Conservation (phyloP, 78 protist species). For the Dictyostelium intermedium region DNA sequence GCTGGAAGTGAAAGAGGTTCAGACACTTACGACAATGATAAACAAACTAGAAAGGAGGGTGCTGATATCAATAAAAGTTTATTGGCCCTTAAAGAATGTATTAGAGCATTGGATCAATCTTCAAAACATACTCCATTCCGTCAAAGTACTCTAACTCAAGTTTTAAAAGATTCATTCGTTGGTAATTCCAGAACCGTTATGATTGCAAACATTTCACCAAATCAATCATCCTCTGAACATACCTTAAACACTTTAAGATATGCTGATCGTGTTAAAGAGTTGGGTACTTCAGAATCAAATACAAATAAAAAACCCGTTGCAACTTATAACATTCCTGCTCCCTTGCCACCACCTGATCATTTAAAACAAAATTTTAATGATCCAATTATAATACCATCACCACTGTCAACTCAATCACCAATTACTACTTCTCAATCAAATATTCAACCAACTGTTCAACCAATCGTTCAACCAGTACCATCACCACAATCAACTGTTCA, state of each 20-base stretch:
- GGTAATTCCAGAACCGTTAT: conserved; percentile 94
- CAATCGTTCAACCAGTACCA: not conserved
- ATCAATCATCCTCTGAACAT: conserved; percentile 86
- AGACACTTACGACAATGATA: conserved; percentile 90
- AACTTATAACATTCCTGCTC: conserved; percentile 71
- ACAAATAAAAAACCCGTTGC: conserved; percentile 25
- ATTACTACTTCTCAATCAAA: not conserved
- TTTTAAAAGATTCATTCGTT: conserved; percentile 93
- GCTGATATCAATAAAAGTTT: conserved; percentile 96
- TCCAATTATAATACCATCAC: not conserved
- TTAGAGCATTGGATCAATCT: conserved; percentile 91
- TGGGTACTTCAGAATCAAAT: conserved; percentile 40
- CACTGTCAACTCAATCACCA: not conserved
- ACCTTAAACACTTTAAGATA: conserved; percentile 97
- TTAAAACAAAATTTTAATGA: conserved; percentile 16
- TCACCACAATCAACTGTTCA: too few species aligned
- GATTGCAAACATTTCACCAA: conserved; percentile 95
- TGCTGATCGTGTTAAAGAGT: conserved; percentile 94
- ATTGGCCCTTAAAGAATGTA: conserved; percentile 97
- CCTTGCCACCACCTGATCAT: conserved; percentile 71
- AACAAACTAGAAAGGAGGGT: conserved; percentile 95
- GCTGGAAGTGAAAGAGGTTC: conserved; percentile 96
- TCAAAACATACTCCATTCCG: conserved; percentile 94
- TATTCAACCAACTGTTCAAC: not conserved
- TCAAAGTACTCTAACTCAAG: conserved; percentile 92